Evolutionary conservation across 495 filamentous ascomycete genomes (phyloP), one percentile per base, ranked within the genome.

Genomic region (Neurospora sp.): DNA sequence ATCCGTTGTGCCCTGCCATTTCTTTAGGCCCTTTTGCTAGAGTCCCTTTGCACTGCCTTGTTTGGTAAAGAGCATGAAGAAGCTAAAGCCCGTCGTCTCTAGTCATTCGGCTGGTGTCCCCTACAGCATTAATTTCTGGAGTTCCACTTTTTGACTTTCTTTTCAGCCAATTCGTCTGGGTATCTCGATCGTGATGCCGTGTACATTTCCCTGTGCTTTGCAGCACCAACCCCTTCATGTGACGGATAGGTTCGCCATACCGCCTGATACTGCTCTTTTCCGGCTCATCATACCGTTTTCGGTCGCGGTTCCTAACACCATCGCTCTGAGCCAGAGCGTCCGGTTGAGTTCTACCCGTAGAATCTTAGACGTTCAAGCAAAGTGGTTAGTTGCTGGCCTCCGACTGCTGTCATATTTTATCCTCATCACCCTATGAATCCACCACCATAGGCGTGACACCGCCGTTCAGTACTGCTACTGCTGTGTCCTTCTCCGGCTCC

Each of bases 361-460:
- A 18, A 16, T 8, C 22, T 35, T 27, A 37, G 10, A 59, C 10
- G 48, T 59, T 59, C 48, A 12, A 22, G 20, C 20, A 22, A 12
- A 27, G 45, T 10, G 20, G 45, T 10, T 27, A 12, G 4, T 22
- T 53, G 45, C 9, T 53, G 20, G 8, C 18, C 42, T 45, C 42
- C 42, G 18, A 9, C 45, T 22, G 48, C 48, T 10, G 48, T 20
- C 48, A 59, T 59, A 3, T 40, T 59, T 45, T 3, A 42, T 27
- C 40, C 14, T 18, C 44, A 20, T 40, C 7, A 20, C 22, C 20
- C 72, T 45, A 82, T 27, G 76, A 76, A 72, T 84, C 82, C 42
- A 86, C 75, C 16, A 78, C 79, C 84, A 85, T 86, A 9, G 75
- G 68, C 20, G 42, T 69, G 18, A 20, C 74, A 18, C 22, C 53